Percentiles rank a stretch among this genome's conserved stretches.
Conservation (phyloP, 73 alveolate genomes). For the Symbiodinium natans region DNA sequence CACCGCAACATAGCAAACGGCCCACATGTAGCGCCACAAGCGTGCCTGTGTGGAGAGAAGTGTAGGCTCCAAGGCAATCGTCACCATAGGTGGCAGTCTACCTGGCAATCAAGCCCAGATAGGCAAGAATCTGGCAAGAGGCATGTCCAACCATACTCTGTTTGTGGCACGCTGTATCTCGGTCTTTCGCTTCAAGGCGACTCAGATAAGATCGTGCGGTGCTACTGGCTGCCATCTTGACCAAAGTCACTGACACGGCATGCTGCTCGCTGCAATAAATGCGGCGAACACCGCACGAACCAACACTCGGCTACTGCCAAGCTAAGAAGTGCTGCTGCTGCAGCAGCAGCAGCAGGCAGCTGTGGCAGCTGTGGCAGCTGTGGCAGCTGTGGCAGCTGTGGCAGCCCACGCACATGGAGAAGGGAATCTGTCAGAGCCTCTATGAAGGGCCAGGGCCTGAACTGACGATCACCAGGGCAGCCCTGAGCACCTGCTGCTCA, state of each 20-base stretch:
- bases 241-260: not conserved
- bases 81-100: not conserved
- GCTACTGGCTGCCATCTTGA: not conserved
- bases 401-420: no score
- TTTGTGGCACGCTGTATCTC: not conserved
- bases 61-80: not conserved
- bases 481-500: constrained; percentile 82
- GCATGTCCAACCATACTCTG: no score
- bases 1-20: no score
- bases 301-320: not conserved
- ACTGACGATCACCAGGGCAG: constrained; percentile 86
- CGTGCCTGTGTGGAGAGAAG: not conserved
- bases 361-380: no score
- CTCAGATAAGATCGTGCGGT: not conserved
- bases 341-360: no score
- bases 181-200: not conserved
- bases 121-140: no score
- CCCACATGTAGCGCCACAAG: no score
- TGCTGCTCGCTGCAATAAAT: not conserved
- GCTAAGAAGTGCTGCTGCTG: no score
- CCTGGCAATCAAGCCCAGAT: not conserved
- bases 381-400: no score
- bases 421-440: no score
- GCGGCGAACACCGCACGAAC: no score
- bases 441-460: constrained; percentile 74